Evolutionary conservation across 2,329 filamentous ascomycete genomes (phyloP), one percentile per base, ranked within the genome.

Genomic region (Trichoderma hamatum): DNA sequence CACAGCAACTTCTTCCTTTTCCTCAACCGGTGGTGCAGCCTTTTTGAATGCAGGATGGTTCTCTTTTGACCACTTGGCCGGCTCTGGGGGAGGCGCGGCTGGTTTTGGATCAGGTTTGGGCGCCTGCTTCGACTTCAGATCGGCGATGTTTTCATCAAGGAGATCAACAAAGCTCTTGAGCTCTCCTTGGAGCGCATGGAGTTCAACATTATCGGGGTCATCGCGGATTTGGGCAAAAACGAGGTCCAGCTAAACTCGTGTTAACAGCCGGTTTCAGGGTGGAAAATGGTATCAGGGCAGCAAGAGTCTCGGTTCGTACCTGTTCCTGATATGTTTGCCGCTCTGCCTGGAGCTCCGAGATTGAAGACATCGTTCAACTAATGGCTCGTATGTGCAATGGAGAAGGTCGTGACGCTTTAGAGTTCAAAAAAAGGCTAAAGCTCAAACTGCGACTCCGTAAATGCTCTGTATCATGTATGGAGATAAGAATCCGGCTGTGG

Each of bases 101-200:
- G 54, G 64, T 21, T 59, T 67, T 10, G 32, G n/a, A 4, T 58
- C 70, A 9, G 84, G 78, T 74, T 86, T 84, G 71, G 78, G 82
- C 74, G 79, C 76, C 74, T 80, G 78, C 74, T 81, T 80, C 62
- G 80, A 79, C 81, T 92, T 90, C 79, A 96, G 86, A 80, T 96
- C 92, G 82, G 90, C 90, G 80, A 97, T 91, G 75, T 90, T 88
- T 77, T 90, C 89, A 83, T 94, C 88, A 80, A 93, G 88, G 74
- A 94, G 87, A 78, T 87, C 85, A 80, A 98, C 91, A 81, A 93
- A 89, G 82, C 90, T 87, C 84, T 93, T 87, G 82, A 97, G 88
- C 85, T 97, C 93, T 78, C 87, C 84, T 81, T 91, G 90, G 78
- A 97, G 88, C 77, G 86, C 88, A 76, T 90, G 86, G 76, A 96